Base-by-base conservation (phyloP, 2,329 filamentous ascomycete genomes). In the Xylaria sp. region DNA sequence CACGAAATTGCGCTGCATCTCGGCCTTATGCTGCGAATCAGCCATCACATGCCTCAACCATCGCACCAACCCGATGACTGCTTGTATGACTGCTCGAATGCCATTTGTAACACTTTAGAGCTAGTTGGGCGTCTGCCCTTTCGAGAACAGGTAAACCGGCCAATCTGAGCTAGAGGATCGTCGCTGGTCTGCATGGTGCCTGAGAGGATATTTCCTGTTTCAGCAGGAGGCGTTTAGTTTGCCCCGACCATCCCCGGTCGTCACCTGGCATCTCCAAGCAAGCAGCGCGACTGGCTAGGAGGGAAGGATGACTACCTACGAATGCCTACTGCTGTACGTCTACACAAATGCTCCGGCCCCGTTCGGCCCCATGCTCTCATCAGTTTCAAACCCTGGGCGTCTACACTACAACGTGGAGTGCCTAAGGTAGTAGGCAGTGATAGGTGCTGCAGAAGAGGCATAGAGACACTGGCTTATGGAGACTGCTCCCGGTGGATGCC, bases 121-220 rank as follows among this genome's bases (percentile, higher is more conserved):
- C 8, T 50, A 51, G 43, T 56, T 57, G 45, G 54, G 25, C 45
- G 43, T 38, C 45, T 45, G 45, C 49, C 65, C 61, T 65, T 68
- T 65, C 65, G 65, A 69, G 65, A 60, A 54, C 63, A 66, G 60
- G 59, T 42, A 47, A 31, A 46, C 58, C 53, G 60, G 58, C 72
- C 70, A 71, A 71, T 71, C 70, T 64, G 58, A 56, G 50, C 51
- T 12, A 49, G 51, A 60, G 53, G 63, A 65, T 61, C 71, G 63
- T 63, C 66, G 65, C 64, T 63, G 67, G 65, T 62, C 61, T 56
- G 63, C 67, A 65, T 67, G 68, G 70, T 73, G 67, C 72, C 70
- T 70, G 69, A 69, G 51, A 57, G 40, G 11, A 28, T 68, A 68
- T 68, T 74, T 69, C 71, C 72, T 28, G 68, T 69, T 74, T 52